Conservation (phyloP, 1,284 basidiomycete species). For the Cryptococcus depauperatus region DNA sequence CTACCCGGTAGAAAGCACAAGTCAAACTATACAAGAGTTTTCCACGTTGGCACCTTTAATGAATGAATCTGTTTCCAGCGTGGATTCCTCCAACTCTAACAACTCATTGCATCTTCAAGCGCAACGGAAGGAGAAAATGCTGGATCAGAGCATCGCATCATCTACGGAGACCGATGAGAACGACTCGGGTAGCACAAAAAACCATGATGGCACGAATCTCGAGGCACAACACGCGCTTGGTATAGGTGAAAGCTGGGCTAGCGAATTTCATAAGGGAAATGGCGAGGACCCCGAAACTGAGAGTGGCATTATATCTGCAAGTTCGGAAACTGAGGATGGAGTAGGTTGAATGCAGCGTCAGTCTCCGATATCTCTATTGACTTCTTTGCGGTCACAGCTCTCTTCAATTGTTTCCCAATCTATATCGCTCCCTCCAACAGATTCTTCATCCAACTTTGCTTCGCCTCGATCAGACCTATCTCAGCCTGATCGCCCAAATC, state of each 20-base stretch:
- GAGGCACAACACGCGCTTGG: neutral
- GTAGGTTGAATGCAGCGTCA: slow-evolving; percentile 14
- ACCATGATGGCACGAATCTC: neutral
- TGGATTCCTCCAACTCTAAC: slow-evolving; percentile 13
- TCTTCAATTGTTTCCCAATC: slow-evolving; percentile 35
- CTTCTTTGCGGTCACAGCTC: too few relatives aligned
- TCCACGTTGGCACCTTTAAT: neutral
- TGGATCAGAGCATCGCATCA: too few relatives aligned
- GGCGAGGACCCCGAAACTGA: slow-evolving; percentile 21
- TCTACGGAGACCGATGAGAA: too few relatives aligned
- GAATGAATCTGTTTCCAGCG: slow-evolving; percentile 1
- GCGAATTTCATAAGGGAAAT: slow-evolving; percentile 9
- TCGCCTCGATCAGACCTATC: slow-evolving; percentile 30
- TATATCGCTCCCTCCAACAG: slow-evolving; percentile 40
- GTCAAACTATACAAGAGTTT: slow-evolving; percentile 30
- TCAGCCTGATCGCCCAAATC: slow-evolving; percentile 11
- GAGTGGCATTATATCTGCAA: slow-evolving; percentile 12
- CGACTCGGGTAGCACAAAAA: neutral
- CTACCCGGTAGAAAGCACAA: slow-evolving; percentile 37
- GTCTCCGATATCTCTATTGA: neutral
- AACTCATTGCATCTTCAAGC: slow-evolving; percentile 23
- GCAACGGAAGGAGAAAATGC: too few relatives aligned
- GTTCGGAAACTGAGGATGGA: slow-evolving; percentile 24
- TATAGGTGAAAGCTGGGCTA: slow-evolving; percentile 7
- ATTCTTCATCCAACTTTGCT: slow-evolving; percentile 29